Base-by-base conservation (phyloP, 768 basidiomycete species). In the Pulveroboletus sp. region DNA sequence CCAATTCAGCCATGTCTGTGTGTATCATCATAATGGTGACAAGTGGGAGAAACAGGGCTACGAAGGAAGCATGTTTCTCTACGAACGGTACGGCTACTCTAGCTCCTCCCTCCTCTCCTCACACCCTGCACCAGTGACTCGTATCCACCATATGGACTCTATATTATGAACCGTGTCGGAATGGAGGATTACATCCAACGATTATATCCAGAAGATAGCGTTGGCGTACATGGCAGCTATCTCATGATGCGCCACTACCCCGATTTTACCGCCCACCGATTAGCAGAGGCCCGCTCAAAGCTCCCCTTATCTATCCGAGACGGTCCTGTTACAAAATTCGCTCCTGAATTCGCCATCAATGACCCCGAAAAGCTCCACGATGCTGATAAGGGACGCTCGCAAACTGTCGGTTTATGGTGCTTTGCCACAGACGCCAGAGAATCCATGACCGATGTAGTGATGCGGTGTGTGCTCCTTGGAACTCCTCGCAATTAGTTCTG, bases 61-160 rank as follows among this genome's bases (percentile, higher is more conserved):
- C 63, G 89, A 93, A 65, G 90, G 89, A n/a, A 85, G 80, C 69
- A 89, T 92, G 82, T 92, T 93, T 70, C 73, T 93, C 57, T 89
- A 86, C 60, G 89, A 92, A 71, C 76, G 89, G 89, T 89, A 57
- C 17, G 31, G 0, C 18, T 6, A 4, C 4, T 37, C 0, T 28
- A 18, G 1, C 9, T 26, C 27, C 17, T 7, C 6, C 36, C 44
- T 31, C 53, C n/a, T 38, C 36, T 54, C 48, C 39, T 50, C 39
- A 51, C 45, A 11, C 17, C 1, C 31, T 14, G 13, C 33, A 1
- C 15, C 57, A 91, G 89, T 60, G 77, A 83, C 49, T 74, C 79
- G 27, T 89, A 89, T 64, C 89, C 89, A 4, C 84, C 83, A 15
- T 91, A 92, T 59, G 90, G 90, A 7, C 83, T 89, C 60, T 92